Base-by-base conservation (phyloP, 140 eudicot species). In the Cichorium intybus region DNA sequence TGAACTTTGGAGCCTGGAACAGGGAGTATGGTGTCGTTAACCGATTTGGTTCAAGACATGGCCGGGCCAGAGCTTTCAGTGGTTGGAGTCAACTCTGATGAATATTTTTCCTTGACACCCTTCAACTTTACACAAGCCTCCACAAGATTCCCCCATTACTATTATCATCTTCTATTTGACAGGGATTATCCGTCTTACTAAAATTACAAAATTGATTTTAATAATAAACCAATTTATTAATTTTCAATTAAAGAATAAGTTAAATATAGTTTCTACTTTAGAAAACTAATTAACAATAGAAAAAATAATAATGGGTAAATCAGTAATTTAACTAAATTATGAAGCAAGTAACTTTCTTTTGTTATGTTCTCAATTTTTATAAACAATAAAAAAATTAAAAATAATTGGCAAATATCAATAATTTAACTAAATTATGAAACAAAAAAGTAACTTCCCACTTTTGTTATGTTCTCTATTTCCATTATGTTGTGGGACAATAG, bases 1-100 rank as follows among this genome's bases (percentile, higher is more conserved):
- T 73, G 71, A 52, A 27, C 16, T 56, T 43, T 28, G 10, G 5
- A 49, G 12, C 2, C 18, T 43, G 23, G 5, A 10, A 28, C 28
- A 51, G 28, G 58, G 8, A 58, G 74, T 10, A 15, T 55, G 26
- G 62, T 24, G 71, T 64, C 10, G 74, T 55, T 47, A 24, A 58
- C 58, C 56, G n/a, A 53, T 8, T 27, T 6, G 22, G n/a, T 49
- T 33, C 17, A 7, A 33, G 26, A 24, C 55, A 20, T 0, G 34
- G 3, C 28, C 17, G 41, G 21, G 27, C 34, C 65, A 6, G 18
- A 14, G 1, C 49, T 43, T 43, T 14, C 28, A 0, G 33, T 17
- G 27, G n/a, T 47, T 6, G 21, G 20, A 8, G 31, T 23, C 16
- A 61, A 27, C 23, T 3, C 6, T 33, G 23, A 22, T 34, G 23